Conservation (phyloP, 768 basidiomycete species). For the Russula olivacea region DNA sequence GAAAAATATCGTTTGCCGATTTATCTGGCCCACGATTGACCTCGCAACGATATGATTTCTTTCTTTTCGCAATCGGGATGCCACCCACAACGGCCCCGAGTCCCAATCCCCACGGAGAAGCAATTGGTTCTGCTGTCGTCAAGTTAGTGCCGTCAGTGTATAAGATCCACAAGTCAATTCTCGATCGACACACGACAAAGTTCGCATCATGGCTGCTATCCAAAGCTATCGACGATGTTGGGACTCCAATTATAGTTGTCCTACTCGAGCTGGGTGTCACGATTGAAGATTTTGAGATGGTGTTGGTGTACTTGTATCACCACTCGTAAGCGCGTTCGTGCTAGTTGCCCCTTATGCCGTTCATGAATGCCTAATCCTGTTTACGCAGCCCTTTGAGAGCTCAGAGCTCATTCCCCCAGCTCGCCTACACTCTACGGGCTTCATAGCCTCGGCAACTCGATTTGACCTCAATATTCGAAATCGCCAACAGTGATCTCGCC, state of each 20-base stretch:
- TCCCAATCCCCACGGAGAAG: conserved; percentile 3
- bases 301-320: conserved; percentile 64
- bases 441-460: conserved; percentile 52
- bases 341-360: not conserved
- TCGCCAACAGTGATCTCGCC: conserved; percentile 40
- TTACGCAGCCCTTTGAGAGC: conserved; percentile 11
- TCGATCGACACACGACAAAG: conserved; percentile 46
- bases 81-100: not conserved
- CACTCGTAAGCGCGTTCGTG: conserved; percentile 47
- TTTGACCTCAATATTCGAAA: conserved; percentile 46
- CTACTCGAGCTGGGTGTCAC: conserved; percentile 37
- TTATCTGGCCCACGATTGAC: not conserved
- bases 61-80: not conserved
- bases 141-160: conserved; percentile 42
- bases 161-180: conserved; percentile 50
- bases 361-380: not conserved
- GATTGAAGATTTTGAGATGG: conserved; percentile 45
- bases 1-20: not conserved
- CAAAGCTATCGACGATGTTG: not conserved
- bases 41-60: not conserved
- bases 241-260: conserved; percentile 28
- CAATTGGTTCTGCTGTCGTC: conserved; percentile 37
- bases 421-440: conserved; percentile 52
- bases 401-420: conserved; percentile 36
- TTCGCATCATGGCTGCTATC: conserved; percentile 24